Percentiles rank a stretch among this genome's conserved stretches.
These are phyloP conservation scores for Baorangia bicolor DNA, from an alignment of 768 basidiomycete genomes.

Conservation along the genomic window DNA sequence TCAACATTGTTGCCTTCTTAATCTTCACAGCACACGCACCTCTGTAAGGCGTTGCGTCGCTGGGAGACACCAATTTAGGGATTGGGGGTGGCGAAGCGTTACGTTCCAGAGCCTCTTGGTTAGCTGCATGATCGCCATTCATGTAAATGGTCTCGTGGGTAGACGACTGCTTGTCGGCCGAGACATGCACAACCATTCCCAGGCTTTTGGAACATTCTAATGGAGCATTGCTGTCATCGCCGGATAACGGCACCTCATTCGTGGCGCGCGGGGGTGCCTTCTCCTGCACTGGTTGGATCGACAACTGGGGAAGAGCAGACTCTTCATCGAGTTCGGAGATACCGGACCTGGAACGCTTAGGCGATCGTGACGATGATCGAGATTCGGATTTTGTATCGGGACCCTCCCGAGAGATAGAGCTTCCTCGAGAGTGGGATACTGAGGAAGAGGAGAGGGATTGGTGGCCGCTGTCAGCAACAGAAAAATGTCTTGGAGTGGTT, in stretches of 20 bases:
- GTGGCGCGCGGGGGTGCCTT: slow-evolving; percentile 26
- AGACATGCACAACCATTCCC: slow-evolving; percentile 16
- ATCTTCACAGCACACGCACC: slow-evolving; percentile 15
- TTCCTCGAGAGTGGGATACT: slow-evolving; percentile 23
- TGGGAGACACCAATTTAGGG: slow-evolving; percentile 8
- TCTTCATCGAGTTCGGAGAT: slow-evolving; percentile 27
- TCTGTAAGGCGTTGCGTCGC: slow-evolving; percentile 4
- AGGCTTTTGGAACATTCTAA: slow-evolving; percentile 20
- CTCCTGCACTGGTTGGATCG: slow-evolving; percentile 36
- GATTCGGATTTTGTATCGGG: slow-evolving; percentile 38
- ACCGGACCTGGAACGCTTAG: slow-evolving; percentile 30
- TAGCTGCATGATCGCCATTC: slow-evolving; percentile 17
- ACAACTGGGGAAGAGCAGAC: slow-evolving; percentile 15
- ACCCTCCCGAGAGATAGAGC: slow-evolving; percentile 31
- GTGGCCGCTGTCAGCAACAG: slow-evolving; percentile 10
- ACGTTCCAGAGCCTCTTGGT: slow-evolving; percentile 13
- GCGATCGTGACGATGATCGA: slow-evolving; percentile 56
- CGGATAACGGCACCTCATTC: slow-evolving; percentile 11
- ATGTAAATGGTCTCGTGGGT: slow-evolving; percentile 25
- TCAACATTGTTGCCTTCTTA: slow-evolving; percentile 8
- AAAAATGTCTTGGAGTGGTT: background rate
- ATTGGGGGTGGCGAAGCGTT: slow-evolving; percentile 10
- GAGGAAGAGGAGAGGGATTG: slow-evolving; percentile 22
- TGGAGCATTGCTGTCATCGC: slow-evolving; percentile 9
- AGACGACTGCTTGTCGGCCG: slow-evolving; percentile 16